Percentiles rank a stretch among this genome's conserved stretches.
Evolutionary conservation across 73 alveolate genomes (phyloP).

Genomic region (Stentor roeselii): DNA sequence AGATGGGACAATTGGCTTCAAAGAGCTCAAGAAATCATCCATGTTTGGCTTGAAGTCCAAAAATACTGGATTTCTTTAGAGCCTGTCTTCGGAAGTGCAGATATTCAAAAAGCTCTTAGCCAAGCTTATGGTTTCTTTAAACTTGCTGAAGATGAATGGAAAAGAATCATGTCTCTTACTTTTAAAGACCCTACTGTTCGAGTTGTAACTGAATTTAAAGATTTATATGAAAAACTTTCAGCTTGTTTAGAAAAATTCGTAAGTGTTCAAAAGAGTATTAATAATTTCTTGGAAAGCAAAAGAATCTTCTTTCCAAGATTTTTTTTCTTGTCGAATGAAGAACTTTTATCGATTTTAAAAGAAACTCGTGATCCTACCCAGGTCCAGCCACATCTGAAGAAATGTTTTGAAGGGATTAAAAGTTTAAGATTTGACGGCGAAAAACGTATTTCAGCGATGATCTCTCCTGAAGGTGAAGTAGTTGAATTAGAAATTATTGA

Average conservation of each 20-base stretch:
- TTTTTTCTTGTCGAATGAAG: slow-evolving; percentile 78
- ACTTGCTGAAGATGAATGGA: slow-evolving; percentile 91
- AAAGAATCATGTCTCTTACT: slow-evolving; percentile 73
- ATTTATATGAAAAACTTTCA: slow-evolving; percentile 70
- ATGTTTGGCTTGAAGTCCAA: slow-evolving; percentile 96
- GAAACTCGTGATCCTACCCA: slow-evolving; percentile 95
- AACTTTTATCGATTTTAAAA: slow-evolving; percentile 64
- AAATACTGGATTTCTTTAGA: slow-evolving; percentile 88
- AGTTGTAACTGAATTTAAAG: slow-evolving; percentile 77
- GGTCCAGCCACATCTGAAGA: slow-evolving; percentile 98
- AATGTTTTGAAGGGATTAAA: slow-evolving; percentile 95
- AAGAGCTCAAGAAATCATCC: slow-evolving; percentile 82
- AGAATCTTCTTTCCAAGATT: slow-evolving; percentile 99
- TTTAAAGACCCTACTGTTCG: slow-evolving; percentile 68
- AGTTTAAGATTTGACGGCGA: slow-evolving; percentile 89
- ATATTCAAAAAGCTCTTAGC: slow-evolving; percentile 91
- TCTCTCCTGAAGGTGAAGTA: slow-evolving; percentile 94
- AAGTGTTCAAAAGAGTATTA: slow-evolving; percentile 70
- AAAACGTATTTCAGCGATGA: slow-evolving; percentile 94
- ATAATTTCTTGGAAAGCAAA: slow-evolving; percentile 89
- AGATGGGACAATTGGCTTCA: slow-evolving; percentile 97
- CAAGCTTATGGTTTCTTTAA: slow-evolving; percentile 87
- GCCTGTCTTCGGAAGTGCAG: slow-evolving; percentile 94
- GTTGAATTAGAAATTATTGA: slow-evolving; percentile 88
- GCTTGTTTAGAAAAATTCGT: slow-evolving; percentile 77